phyloP scores from a whole-genome alignment of 169 alveolate species.

The Eimeria mitis region DNA sequence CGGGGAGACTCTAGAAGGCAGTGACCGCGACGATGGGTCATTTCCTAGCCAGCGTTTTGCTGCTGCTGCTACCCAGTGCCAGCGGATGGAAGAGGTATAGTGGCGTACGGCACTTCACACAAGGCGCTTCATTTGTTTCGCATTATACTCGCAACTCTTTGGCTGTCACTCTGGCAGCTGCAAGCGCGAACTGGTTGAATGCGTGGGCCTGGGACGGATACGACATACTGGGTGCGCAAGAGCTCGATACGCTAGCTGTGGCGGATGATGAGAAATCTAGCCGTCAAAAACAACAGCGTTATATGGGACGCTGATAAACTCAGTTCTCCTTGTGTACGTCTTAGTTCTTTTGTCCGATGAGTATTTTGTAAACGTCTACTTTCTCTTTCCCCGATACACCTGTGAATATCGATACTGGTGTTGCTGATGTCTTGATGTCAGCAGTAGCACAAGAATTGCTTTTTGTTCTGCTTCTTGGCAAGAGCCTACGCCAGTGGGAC shows the following conservation, averaged over 20 bases:
- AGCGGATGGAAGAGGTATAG: conserved; percentile 12
- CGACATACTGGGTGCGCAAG: neutral
- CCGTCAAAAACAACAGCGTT: neutral
- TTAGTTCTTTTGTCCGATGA: neutral
- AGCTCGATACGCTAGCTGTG: neutral
- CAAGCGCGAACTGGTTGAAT: neutral
- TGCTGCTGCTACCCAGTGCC: conserved; percentile 14
- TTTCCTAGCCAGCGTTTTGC: neutral
- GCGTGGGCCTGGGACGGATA: neutral
- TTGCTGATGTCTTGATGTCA: neutral
- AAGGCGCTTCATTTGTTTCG: neutral
- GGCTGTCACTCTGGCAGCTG: neutral
- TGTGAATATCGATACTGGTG: neutral
- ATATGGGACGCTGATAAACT: neutral
- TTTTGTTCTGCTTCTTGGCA: conserved; percentile 4
- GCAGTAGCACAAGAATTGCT: neutral
- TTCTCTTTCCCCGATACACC: neutral
- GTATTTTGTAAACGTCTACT: neutral
- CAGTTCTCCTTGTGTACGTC: neutral
- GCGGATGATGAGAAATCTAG: neutral
- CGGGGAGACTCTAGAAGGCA: conserved; percentile 20
- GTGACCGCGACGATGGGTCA: conserved; percentile 47
- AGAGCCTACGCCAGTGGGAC: neutral
- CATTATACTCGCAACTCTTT: neutral
- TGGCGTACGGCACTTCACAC: neutral